Conservation (phyloP, 140 eudicot species). For the Oenanthe javanica region DNA sequence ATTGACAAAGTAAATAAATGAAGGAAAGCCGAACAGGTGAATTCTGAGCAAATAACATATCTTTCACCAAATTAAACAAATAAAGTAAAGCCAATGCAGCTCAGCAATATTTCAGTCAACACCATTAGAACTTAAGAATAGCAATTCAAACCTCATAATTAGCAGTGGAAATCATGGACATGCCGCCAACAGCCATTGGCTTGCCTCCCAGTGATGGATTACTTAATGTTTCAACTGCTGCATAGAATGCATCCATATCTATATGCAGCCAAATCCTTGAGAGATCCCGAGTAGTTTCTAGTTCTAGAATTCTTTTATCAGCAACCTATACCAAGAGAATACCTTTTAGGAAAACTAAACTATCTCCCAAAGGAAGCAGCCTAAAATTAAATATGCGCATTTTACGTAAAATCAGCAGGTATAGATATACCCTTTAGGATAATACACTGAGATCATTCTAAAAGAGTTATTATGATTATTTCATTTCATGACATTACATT, state of each 20-base stretch:
- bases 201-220: slow-evolving; percentile 69
- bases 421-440: neutral
- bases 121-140: slow-evolving; percentile 3
- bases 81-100: neutral
- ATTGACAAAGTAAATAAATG: slow-evolving; percentile 13
- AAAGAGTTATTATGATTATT: neutral
- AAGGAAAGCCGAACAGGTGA: slow-evolving; percentile 1
- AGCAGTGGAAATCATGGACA: slow-evolving; percentile 97
- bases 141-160: slow-evolving; percentile 74
- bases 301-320: slow-evolving; percentile 61
- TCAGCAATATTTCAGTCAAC: neutral
- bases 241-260: slow-evolving; percentile 99
- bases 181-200: slow-evolving; percentile 97
- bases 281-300: slow-evolving; percentile 85
- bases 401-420: neutral
- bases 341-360: neutral
- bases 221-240: slow-evolving; percentile 90
- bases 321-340: slow-evolving; percentile 41
- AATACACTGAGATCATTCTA: neutral
- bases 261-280: slow-evolving; percentile 89
- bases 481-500: neutral
- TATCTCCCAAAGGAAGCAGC: neutral
- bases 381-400: neutral
- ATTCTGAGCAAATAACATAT: neutral
- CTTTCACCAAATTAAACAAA: neutral